These are phyloP conservation scores for Penicillium sp. DNA, from an alignment of 2,329 filamentous ascomycete genomes.

Conservation along the genomic window DNA sequence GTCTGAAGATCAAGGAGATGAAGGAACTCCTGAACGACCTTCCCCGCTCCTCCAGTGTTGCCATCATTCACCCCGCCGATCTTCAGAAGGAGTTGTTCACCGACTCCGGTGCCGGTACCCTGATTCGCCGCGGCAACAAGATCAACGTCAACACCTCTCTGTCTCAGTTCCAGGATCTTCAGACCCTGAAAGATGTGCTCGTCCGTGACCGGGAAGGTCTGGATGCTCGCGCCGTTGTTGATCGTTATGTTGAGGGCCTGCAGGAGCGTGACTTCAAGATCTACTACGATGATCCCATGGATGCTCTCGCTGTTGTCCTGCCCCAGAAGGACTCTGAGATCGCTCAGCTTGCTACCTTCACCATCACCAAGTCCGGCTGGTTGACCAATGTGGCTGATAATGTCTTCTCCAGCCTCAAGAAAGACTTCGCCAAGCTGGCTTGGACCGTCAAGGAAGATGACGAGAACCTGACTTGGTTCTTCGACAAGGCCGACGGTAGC, in stretches of 20 bases:
- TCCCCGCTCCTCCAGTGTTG: conserved; percentile 88
- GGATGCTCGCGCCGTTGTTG: conserved; percentile 78
- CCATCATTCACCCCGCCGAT: conserved; percentile 94
- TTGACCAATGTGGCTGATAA: conserved; percentile 93
- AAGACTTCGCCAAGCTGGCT: conserved; percentile 83
- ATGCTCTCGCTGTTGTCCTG: conserved; percentile 84
- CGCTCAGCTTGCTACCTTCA: conserved; percentile 83
- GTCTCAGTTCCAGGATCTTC: conserved; percentile 70
- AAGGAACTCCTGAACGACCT: conserved; percentile 88
- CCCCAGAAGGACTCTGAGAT: conserved; percentile 65
- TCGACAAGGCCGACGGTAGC: conserved; percentile 93
- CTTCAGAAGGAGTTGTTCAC: conserved; percentile 97
- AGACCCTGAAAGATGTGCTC: conserved; percentile 76
- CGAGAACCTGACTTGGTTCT: conserved; percentile 97
- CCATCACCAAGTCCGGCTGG: conserved; percentile 92
- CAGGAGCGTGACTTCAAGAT: conserved; percentile 78
- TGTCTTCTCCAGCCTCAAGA: conserved; percentile 88
- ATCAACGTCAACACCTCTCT: conserved; percentile 71
- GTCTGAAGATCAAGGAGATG: conserved; percentile 96
- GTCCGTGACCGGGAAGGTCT: conserved; percentile 77
- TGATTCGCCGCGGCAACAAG: conserved; percentile 90
- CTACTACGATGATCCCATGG: conserved; percentile 92
- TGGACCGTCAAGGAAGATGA: conserved; percentile 98
- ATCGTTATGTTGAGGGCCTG: conserved; percentile 79
- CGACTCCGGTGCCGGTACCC: conserved; percentile 87